Evolutionary conservation across 305 asterid genomes (phyloP), one percentile per base, ranked within the genome.

Genomic region (Solanum aculeatissimum): DNA sequence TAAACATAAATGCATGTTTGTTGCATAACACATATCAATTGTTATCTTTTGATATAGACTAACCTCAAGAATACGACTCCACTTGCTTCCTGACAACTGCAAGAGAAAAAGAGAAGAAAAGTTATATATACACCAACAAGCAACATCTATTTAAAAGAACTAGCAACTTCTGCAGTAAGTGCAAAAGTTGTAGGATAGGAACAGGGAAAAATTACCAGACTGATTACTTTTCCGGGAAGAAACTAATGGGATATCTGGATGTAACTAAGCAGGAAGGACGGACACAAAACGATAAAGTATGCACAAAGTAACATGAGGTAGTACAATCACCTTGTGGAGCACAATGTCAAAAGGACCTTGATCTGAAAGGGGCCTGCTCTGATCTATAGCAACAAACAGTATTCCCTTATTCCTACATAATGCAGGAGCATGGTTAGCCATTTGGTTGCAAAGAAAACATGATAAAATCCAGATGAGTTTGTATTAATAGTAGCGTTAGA

Each of bases 301-400:
- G 45, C 42, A 62, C 1, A 1, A 18, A 70, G n/a, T 74, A 35
- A 83, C 0, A 63, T 83, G 45, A 81, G 42, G 72, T 42, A 25
- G 84, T 47, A 14, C 40, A 71, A 86, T 66, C 3, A 97, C 99
- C 96, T 97, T 97, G 85, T 97, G 99, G 70, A 97, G 86, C 87
- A 97, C 96, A 84, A 95, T 89, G 85, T 95, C 98, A 83, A 95
- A 95, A 87, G 98, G 98, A 72, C 98, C 98, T 90, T 95, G 98
- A 78, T 95, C 97, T 7, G 97, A 89, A 87, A 95, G 97, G 72
- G 98, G 93, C 82, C 91, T 92, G 55, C 88, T 92, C 53, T 89
- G 95, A 84, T 95, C 98, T 70, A 95, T 95, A 51, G 98, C 94
- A 45, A 95, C 95, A 91, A 95, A 95, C 15, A 86, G 85, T 88